Conservation (phyloP, 106 monocot genomes). For the Allium sativum region DNA sequence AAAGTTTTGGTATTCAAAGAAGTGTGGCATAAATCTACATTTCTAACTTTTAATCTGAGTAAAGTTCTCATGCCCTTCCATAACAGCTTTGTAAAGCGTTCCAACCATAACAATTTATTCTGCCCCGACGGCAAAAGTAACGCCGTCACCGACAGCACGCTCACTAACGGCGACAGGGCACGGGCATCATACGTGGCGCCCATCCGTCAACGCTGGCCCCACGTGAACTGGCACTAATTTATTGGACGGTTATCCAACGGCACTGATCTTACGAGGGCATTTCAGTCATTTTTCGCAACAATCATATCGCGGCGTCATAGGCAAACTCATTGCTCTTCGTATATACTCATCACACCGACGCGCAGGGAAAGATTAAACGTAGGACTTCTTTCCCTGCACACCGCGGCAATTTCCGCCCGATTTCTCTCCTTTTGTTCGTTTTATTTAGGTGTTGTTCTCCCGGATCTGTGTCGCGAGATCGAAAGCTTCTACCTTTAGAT, state of each 20-base stretch:
- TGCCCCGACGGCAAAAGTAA: not conserved
- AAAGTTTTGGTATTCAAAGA: too few relatives aligned
- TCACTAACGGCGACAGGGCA: not conserved
- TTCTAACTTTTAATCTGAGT: not conserved
- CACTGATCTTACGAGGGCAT: slow-evolving; percentile 3
- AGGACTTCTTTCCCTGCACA: not conserved
- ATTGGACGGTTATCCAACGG: slow-evolving; percentile 2
- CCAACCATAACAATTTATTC: too few relatives aligned
- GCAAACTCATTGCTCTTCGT: slow-evolving; percentile 8
- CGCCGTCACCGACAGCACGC: slow-evolving; percentile 4
- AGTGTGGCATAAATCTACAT: too few relatives aligned
- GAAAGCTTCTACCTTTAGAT: not conserved
- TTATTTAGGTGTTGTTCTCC: too few relatives aligned
- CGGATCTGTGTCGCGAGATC: not conserved
- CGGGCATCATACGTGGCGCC: not conserved
- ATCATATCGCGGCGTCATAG: not conserved
- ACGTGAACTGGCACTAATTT: slow-evolving; percentile 1
- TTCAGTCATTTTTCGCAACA: not conserved
- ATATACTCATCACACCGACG: slow-evolving; percentile 14
- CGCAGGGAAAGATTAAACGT: not conserved
- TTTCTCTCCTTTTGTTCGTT: not conserved
- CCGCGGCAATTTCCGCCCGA: not conserved
- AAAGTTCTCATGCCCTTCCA: not conserved
- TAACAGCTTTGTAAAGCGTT: too few relatives aligned
- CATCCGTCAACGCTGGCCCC: not conserved